Evolutionary conservation across 2,329 filamentous ascomycete genomes (phyloP).

Genomic region (Knufia fluminis): DNA sequence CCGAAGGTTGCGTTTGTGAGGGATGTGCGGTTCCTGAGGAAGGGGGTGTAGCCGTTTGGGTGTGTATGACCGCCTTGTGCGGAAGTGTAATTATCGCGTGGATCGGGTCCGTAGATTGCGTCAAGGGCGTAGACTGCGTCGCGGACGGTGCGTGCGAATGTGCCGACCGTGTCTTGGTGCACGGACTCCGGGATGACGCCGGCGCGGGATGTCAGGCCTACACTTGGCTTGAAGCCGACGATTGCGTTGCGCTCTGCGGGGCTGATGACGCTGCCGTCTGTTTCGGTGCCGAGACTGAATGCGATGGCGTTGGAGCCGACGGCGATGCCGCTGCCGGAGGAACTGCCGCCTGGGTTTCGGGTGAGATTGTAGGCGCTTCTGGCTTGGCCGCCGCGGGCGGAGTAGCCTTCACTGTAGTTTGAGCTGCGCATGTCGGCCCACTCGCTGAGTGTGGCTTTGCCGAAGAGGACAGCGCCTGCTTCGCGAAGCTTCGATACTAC

Average conservation of each 20-base stretch:
- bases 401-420: conserved; percentile 61
- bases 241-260: conserved; percentile 60
- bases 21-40: conserved; percentile 44
- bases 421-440: conserved; percentile 65
- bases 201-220: conserved; percentile 58
- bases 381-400: conserved; percentile 53
- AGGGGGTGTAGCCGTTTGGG: conserved; percentile 47
- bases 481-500: conserved; percentile 54
- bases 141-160: conserved; percentile 57
- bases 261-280: conserved; percentile 62
- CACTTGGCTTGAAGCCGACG: conserved; percentile 67
- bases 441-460: conserved; percentile 62
- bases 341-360: conserved; percentile 58
- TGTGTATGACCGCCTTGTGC: conserved; percentile 49
- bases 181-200: conserved; percentile 56
- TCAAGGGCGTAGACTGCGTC: conserved; percentile 60
- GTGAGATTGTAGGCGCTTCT: conserved; percentile 61
- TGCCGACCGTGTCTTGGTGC: conserved; percentile 61
- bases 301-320: conserved; percentile 55
- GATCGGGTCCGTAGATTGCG: conserved; percentile 57
- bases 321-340: conserved; percentile 55
- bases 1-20: conserved; percentile 58
- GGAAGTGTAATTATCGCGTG: conserved; percentile 56
- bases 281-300: conserved; percentile 64
- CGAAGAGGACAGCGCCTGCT: conserved; percentile 60